Conservation (phyloP, 345 rosid genomes). For the Sisymbrium irio region DNA sequence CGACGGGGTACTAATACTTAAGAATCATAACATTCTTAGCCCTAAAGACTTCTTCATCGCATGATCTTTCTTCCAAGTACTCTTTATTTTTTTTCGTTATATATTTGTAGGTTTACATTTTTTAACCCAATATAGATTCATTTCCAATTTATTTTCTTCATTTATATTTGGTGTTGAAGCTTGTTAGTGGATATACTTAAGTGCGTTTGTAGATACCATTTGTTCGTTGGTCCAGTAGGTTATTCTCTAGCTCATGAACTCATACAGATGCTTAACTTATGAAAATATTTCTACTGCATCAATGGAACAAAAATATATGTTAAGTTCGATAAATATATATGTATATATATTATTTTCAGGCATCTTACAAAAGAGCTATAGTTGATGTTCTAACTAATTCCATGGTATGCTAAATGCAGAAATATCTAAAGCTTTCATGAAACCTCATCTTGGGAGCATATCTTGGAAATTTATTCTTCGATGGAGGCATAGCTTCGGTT, state of each 20-base stretch:
- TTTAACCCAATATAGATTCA: not conserved
- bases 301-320: not conserved
- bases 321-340: not conserved
- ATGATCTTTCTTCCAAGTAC: constrained; percentile 7
- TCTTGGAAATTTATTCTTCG: not conserved
- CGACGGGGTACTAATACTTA: not conserved
- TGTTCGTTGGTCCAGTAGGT: not conserved
- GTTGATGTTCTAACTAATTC: not conserved
- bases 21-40: not conserved
- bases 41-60: constrained; percentile 20
- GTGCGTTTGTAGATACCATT: not conserved
- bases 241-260: not conserved
- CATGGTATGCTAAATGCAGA: not conserved
- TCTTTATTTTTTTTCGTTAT: not conserved
- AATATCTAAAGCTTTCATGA: constrained; percentile 1
- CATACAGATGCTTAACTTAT: not conserved
- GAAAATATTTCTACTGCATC: not conserved
- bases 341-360: not conserved
- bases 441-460: not conserved
- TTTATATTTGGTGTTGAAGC: constrained; percentile 1
- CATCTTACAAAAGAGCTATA: not conserved
- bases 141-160: not conserved
- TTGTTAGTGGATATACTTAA: constrained; percentile 1
- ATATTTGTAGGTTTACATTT: not conserved
- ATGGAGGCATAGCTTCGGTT: constrained; percentile 4